A percentile compares a stretch with the other conserved stretches of the same genome.
These are phyloP conservation scores for Suillus brevipes DNA, from an alignment of 768 basidiomycete genomes.

Conservation along the genomic window DNA sequence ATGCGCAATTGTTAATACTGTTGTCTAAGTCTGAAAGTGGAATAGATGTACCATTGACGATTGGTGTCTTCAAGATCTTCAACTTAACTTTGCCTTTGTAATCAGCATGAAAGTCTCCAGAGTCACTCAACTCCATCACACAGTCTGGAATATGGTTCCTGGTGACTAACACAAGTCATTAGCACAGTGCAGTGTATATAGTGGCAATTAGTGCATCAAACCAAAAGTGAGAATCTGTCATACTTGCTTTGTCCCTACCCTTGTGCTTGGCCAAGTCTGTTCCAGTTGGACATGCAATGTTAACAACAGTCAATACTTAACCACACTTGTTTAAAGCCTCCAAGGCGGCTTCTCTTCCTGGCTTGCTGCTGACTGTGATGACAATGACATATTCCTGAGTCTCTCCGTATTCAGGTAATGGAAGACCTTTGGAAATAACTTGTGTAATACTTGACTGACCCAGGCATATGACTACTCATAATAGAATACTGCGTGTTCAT, in stretches of 20 bases:
- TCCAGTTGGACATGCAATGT: background rate
- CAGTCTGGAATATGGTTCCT: background rate
- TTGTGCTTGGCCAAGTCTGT: background rate
- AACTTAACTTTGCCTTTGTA: background rate
- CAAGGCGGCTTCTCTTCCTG: background rate
- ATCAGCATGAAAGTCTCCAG: background rate
- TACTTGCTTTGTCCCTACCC: background rate
- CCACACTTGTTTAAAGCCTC: background rate
- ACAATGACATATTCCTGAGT: background rate
- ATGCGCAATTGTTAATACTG: background rate
- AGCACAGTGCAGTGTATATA: background rate
- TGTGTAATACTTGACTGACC: background rate
- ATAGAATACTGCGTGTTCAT: background rate
- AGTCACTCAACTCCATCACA: background rate
- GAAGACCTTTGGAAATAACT: conserved; percentile 1
- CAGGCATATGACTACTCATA: background rate
- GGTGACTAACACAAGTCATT: background rate
- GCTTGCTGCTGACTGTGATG: background rate
- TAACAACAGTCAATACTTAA: background rate
- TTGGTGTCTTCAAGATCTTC: background rate
- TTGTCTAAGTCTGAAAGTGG: background rate
- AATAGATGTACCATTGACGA: background rate
- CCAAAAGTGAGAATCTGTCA: conserved; percentile 6
- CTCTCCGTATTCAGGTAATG: background rate
- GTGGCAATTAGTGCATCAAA: background rate